Conservation (phyloP, 2,329 filamentous ascomycete species). For the Aspergillus brasiliensis region DNA sequence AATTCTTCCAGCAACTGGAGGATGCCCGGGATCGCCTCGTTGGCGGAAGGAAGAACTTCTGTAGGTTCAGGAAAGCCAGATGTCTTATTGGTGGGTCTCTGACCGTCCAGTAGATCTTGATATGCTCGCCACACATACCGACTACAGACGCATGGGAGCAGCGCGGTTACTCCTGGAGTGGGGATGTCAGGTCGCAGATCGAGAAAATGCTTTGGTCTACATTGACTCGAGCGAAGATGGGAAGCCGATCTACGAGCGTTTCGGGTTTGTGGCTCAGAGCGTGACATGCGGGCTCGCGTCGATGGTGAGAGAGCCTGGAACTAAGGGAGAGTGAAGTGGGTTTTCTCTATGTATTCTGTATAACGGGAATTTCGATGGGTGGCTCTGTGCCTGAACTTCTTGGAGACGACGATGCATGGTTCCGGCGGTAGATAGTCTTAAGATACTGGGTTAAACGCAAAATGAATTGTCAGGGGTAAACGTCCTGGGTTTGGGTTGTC, state of each 20-base stretch:
- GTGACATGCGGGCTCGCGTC: neutral
- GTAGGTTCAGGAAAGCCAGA: conserved; percentile 11
- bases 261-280: conserved; percentile 19
- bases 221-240: conserved; percentile 15
- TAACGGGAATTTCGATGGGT: too few relatives aligned
- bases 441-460: too few relatives aligned
- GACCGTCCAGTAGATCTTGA: neutral
- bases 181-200: conserved; percentile 7
- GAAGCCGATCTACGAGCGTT: conserved; percentile 10
- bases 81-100: neutral
- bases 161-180: conserved; percentile 4
- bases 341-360: neutral
- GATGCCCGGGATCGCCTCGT: conserved; percentile 24
- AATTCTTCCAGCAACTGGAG: conserved; percentile 25
- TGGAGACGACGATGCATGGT: too few relatives aligned
- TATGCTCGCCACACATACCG: conserved; percentile 12
- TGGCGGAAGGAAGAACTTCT: conserved; percentile 29
- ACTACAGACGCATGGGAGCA: conserved; percentile 3
- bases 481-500: too few relatives aligned
- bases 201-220: neutral
- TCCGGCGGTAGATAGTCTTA: too few relatives aligned
- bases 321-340: neutral
- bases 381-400: too few relatives aligned
- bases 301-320: neutral
- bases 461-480: too few relatives aligned